Evolutionary conservation across 768 basidiomycete genomes (phyloP).

Genomic region (Cubamyces sp.): DNA sequence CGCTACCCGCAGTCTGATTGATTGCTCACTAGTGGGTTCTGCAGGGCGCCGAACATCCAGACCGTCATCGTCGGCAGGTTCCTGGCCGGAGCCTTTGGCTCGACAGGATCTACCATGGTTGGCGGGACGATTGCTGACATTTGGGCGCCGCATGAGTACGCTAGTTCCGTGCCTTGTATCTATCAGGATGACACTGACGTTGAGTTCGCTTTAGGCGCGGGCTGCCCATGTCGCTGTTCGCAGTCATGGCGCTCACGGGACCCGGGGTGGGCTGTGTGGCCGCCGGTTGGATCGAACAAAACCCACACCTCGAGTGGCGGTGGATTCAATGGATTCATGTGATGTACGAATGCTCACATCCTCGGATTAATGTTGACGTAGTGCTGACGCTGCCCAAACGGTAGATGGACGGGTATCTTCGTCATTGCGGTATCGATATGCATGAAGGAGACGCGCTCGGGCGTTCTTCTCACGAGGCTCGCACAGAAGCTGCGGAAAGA

Average conservation of each 20-base stretch:
- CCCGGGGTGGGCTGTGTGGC: conserved; percentile 66
- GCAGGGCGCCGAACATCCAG: conserved; percentile 51
- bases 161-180: conserved; percentile 24
- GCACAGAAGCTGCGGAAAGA: conserved; percentile 67
- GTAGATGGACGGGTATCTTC: conserved; percentile 56
- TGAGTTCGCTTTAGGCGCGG: conserved; percentile 57
- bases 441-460: conserved; percentile 74
- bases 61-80: conserved; percentile 71
- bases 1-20: neutral
- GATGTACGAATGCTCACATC: conserved; percentile 44
- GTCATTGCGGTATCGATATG: conserved; percentile 53
- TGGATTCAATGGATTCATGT: conserved; percentile 87
- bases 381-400: no score
- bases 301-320: conserved; percentile 63
- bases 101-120: conserved; percentile 73
- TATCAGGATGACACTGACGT: neutral
- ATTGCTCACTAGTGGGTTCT: neutral
- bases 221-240: conserved; percentile 77
- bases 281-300: conserved; percentile 70
- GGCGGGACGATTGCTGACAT: conserved; percentile 77
- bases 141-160: conserved; percentile 62
- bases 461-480: conserved; percentile 67
- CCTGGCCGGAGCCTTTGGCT: conserved; percentile 66
- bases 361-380: no score
- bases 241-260: conserved; percentile 60